phyloP scores from a whole-genome alignment of 108 stramenopile genomes.

The Nitzschia sp. region DNA sequence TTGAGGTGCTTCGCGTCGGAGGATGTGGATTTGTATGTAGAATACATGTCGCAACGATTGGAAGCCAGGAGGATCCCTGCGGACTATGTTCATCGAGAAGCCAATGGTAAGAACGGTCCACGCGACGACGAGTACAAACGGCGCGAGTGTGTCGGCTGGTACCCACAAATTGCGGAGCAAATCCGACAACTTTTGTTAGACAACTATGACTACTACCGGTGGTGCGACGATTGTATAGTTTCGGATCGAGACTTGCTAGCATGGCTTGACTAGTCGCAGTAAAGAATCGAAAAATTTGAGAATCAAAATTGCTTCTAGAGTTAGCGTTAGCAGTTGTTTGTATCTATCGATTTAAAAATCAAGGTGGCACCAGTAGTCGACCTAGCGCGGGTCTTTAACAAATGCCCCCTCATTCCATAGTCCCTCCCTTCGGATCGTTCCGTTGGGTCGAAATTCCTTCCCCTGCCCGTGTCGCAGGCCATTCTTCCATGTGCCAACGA shows the following conservation, averaged over 20 bases:
- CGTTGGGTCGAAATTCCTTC: constrained; percentile 8
- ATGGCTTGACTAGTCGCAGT: no score
- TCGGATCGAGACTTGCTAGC: background rate
- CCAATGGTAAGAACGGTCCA: background rate
- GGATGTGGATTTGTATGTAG: background rate
- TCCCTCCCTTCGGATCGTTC: constrained; percentile 17
- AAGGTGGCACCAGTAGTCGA: no score
- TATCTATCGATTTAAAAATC: no score
- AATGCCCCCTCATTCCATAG: constrained; percentile 24
- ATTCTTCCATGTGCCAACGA: constrained; percentile 46
- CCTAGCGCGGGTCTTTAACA: no score
- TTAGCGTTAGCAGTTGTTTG: no score
- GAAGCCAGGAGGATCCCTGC: background rate
- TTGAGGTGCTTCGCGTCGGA: background rate
- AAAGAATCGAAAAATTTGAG: no score
- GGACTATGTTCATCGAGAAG: background rate
- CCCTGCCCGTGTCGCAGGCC: constrained; percentile 44
- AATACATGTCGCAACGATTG: background rate
- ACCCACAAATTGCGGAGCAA: background rate
- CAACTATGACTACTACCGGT: background rate
- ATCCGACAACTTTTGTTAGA: background rate
- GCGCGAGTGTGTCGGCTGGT: background rate
- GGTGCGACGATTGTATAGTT: background rate
- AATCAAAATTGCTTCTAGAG: no score
- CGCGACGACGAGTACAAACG: no score